Evolutionary conservation across 192 early-diverging fungal species (phyloP), one percentile per base, ranked within the genome.

Genomic region (Umbelopsis ramanniana): DNA sequence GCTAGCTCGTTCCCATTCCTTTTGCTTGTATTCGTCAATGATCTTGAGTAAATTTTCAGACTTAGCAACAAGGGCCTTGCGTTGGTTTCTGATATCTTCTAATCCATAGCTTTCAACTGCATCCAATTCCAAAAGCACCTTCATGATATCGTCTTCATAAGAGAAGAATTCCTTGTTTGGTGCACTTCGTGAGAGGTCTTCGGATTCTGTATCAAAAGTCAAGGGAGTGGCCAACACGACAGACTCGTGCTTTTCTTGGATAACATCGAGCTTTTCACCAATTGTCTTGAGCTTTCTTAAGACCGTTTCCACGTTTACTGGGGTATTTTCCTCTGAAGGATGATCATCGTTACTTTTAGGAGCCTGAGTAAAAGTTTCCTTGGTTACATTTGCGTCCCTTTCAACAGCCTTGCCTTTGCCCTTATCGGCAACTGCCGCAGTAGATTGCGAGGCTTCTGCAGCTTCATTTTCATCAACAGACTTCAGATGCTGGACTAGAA

Each of bases 81-180:
- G 73, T 29, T 70, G 35, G 17, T 46, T 46, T 37, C 74, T 53
- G 9, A 80, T 63, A 17, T 22, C 66, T 22, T 63, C 35, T 5
- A 76, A 55, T 23, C 74, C 78, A 48, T 76, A 46, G 12, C 74
- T 76, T 15, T 63, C n/a, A 26, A 80, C 55, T 21, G 52, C 67
- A 47, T 80, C 78, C 3, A 80, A 50, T 37, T 72, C 50, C n/a
- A 80, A n/a, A 24, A 80, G 19, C 19, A 73, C 22, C 23, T 70
- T 70, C 67, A 80, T 73, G 11, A 80, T 66, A 33, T 73, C 70
- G 37, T 80, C 73, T 73, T 80, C 78, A 47, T 80, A 80, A 3
- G 29, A 22, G 7, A 80, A 17, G 24, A 80, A 76, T 43, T 68
- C 55, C 5, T 72, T 74, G 38, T 80, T 80, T 9, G 72, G 26